phyloP scores from a whole-genome alignment of 2,329 filamentous ascomycete species.

The Hypocreales sp. region DNA sequence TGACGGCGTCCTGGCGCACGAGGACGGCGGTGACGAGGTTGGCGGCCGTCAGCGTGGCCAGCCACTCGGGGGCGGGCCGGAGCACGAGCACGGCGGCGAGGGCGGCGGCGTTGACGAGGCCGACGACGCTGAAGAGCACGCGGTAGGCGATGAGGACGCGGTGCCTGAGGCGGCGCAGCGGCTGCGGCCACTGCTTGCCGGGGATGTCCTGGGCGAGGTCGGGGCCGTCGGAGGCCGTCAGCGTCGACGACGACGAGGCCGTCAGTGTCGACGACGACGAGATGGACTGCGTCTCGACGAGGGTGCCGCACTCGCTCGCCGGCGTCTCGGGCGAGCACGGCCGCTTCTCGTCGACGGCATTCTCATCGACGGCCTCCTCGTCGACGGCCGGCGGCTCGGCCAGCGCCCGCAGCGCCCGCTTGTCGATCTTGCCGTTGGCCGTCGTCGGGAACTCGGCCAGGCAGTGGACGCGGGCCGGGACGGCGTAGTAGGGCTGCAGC shows the following conservation, averaged over 20 bases:
- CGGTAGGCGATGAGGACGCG: slow-evolving; percentile 38
- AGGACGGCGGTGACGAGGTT: slow-evolving; percentile 35
- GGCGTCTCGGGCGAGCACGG: slow-evolving; percentile 1
- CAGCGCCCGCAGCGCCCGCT: slow-evolving; percentile 23
- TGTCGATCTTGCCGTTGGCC: slow-evolving; percentile 41
- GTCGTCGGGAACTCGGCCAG: slow-evolving; percentile 31
- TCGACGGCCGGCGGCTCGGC: slow-evolving; percentile 5
- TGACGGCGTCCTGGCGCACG: slow-evolving; percentile 35
- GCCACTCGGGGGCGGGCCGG: slow-evolving; percentile 17
- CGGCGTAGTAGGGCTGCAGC: slow-evolving; percentile 37
- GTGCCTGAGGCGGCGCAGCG: slow-evolving; percentile 23
- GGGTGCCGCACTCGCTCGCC: slow-evolving; percentile 7
- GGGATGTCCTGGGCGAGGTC: slow-evolving; percentile 18
- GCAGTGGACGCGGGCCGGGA: slow-evolving; percentile 29
- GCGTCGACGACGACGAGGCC: slow-evolving; percentile 13
- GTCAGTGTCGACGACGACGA: slow-evolving; percentile 15
- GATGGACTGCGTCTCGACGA: slow-evolving; percentile 14
- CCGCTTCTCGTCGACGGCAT: slow-evolving; percentile 1
- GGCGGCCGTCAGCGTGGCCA: slow-evolving; percentile 26
- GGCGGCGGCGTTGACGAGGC: slow-evolving; percentile 33
- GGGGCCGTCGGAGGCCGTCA: slow-evolving; percentile 10
- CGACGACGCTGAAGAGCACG: slow-evolving; percentile 37
- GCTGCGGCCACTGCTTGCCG: slow-evolving; percentile 22
- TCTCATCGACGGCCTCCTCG: slow-evolving; percentile 1
- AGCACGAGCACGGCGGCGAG: slow-evolving; percentile 24